phyloP scores from a whole-genome alignment of 2,329 filamentous ascomycete genomes.

The Neocucurbitaria cava region DNA sequence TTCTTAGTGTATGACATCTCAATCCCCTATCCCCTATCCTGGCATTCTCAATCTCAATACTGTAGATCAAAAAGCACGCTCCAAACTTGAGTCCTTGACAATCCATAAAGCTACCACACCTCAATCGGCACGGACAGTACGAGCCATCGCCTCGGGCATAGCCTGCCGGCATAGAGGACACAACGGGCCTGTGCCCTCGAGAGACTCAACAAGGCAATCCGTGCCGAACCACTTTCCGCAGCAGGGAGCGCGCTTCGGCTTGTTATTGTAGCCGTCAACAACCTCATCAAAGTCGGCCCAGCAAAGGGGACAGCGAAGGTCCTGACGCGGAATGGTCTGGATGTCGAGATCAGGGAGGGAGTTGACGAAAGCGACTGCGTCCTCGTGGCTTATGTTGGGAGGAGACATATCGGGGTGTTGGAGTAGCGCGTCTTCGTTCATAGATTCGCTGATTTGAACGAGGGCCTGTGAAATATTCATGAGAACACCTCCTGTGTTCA shows the following conservation, averaged over 20 bases:
- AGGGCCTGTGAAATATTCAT: no score
- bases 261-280: background rate
- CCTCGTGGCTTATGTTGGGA: background rate
- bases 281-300: conserved; percentile 1
- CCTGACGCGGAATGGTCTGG: background rate
- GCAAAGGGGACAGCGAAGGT: background rate
- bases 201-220: background rate
- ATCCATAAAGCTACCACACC: no score
- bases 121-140: background rate
- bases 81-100: no score
- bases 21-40: no score
- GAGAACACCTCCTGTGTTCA: no score
- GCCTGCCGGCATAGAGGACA: conserved; percentile 2
- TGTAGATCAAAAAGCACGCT: background rate
- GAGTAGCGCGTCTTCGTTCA: background rate
- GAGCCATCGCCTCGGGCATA: background rate
- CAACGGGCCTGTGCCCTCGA: background rate
- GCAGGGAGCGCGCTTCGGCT: background rate
- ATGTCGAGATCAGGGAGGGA: background rate
- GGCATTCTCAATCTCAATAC: no score
- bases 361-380: background rate
- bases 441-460: background rate
- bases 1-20: no score
- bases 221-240: background rate
- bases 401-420: background rate